Evolutionary conservation across 192 early-diverging fungal genomes (phyloP).

Genomic region (Backusella liffmaniae): DNA sequence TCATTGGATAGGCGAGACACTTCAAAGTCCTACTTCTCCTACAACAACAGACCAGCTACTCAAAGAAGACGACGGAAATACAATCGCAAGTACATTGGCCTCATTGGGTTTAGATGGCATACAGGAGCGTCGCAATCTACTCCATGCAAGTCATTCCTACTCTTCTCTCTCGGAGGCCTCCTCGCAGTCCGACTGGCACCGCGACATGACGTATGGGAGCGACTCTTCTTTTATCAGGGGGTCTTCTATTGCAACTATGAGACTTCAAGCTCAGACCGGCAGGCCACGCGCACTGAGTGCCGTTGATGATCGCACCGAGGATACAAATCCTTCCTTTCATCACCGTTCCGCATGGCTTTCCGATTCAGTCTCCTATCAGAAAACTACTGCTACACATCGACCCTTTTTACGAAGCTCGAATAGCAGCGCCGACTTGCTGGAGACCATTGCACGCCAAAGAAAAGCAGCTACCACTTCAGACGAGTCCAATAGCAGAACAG

Average conservation of each 20-base stretch:
- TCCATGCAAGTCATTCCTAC: not conserved
- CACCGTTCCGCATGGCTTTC: not conserved
- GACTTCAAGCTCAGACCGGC: conserved; percentile 11
- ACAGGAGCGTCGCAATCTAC: not conserved
- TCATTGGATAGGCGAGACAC: not conserved
- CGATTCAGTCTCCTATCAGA: not conserved
- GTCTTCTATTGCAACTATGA: conserved; percentile 8
- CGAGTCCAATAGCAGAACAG: not conserved
- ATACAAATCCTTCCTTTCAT: not conserved
- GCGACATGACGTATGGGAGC: conserved; percentile 2
- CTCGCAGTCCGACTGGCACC: not conserved
- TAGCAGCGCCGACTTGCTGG: conserved; percentile 20
- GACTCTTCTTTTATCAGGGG: conserved; percentile 9
- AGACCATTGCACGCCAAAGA: conserved; percentile 17
- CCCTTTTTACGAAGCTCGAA: conserved; percentile 12
- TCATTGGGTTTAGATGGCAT: conserved; percentile 31
- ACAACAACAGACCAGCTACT: conserved; percentile 27
- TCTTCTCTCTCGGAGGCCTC: conserved; percentile 4
- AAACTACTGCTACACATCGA: not conserved
- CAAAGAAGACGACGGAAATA: conserved; percentile 26
- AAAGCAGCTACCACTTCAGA: not conserved
- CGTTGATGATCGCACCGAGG: not conserved
- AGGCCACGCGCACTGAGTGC: conserved; percentile 17
- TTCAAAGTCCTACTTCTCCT: conserved; percentile 24
- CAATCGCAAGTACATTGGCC: conserved; percentile 32